phyloP scores from a whole-genome alignment of 83 land plant species.

The Thuja plicata region DNA sequence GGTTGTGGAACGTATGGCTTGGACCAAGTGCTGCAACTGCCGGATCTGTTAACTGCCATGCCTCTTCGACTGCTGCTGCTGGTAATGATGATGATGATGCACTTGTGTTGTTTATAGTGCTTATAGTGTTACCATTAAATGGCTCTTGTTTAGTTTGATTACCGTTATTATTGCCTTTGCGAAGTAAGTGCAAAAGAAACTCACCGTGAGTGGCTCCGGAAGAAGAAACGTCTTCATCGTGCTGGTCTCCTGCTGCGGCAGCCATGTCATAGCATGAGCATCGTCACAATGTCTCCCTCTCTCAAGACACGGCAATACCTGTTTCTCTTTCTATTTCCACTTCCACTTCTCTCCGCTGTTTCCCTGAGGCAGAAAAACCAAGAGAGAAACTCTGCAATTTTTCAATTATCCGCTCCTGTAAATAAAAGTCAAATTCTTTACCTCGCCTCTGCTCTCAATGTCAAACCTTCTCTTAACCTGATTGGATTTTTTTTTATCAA shows the following conservation, averaged over 20 bases:
- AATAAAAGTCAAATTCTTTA: no score
- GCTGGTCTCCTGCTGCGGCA: not conserved
- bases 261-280: not conserved
- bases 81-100: not conserved
- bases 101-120: not conserved
- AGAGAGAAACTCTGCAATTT: no score
- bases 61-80: not conserved
- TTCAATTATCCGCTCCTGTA: no score
- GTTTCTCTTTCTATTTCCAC: no score
- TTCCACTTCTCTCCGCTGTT: no score
- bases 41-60: constrained; percentile 52
- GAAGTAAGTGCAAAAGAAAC: constrained; percentile 14
- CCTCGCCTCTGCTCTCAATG: no score
- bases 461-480: no score
- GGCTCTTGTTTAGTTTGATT: not conserved
- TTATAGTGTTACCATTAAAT: not conserved
- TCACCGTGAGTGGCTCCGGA: not conserved
- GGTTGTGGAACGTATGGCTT: constrained; percentile 25
- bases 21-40: constrained; percentile 83
- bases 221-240: not conserved
- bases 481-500: no score
- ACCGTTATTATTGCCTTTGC: not conserved
- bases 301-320: no score
- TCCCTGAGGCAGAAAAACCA: no score
- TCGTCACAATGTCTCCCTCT: not conserved